Base-by-base conservation (phyloP, 2,329 filamentous ascomycete genomes). In the Calonectria henricotiae region DNA sequence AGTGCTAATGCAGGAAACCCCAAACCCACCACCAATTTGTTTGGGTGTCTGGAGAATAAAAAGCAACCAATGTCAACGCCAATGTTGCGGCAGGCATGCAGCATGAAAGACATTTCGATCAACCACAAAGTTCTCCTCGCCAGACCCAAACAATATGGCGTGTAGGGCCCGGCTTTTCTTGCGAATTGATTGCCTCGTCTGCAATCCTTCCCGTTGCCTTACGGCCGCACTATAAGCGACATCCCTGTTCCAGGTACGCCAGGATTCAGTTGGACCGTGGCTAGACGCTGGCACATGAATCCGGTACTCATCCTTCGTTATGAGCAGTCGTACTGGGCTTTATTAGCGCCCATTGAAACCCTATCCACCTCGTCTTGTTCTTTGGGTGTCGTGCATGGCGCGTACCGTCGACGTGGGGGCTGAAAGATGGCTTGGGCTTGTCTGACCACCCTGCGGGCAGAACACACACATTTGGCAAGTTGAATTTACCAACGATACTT, bases 381-480 rank as follows among this genome's bases (percentile, higher is more conserved):
- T 51, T 32, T 32, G 43, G 25, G 47, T 51, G 27, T 30, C 27
- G 25, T 9, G 47, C 15, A 51, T 32, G 17, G 47, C 47, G 47
- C 47, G 27, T 17, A 25, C 47, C 23, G 23, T 27, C 13, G 11
- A 12, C 47, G 47, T 51, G 47, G 47, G 47, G 47, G 47, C 47
- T 2, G 25, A 12, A 27, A 8, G 25, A 32, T 27, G 27, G 47
- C 25, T n/a, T 4, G 23, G 47, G 47, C 12, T 25, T 30, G 47
- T 51, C 47, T 51, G 47, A 51, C 47, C 47, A 51, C 47, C 47
- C 47, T 32, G 47, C 27, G 32, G 47, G 47, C 47, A 51, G 27
- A 51, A 32, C 25, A 51, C 47, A 51, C 23, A 27, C 44, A 12
- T 25, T 25, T 23, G 43, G 20, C 15, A 5, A 46, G 44, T 20